A percentile compares a stretch with the other conserved stretches of the same genome.
Conservation (phyloP, 352 stramenopile genomes). For the Phytophthora pisi region DNA sequence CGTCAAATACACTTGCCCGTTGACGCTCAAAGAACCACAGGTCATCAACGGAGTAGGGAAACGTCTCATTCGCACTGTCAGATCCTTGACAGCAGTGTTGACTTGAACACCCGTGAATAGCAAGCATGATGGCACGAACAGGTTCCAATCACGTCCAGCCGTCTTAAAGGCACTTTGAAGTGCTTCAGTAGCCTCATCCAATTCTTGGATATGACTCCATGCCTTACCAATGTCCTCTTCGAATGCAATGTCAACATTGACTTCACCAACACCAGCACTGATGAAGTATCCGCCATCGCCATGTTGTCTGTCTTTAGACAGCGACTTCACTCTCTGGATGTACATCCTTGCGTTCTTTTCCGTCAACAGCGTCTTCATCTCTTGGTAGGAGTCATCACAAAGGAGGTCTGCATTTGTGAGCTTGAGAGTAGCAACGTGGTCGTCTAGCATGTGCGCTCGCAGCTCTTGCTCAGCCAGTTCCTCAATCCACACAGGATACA, state of each 20-base stretch:
- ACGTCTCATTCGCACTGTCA: slow-evolving; percentile 48
- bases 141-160: slow-evolving; percentile 17
- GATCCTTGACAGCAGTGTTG: slow-evolving; percentile 35
- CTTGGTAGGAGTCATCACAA: slow-evolving; percentile 38
- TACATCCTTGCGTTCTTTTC: slow-evolving; percentile 75
- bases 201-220: slow-evolving; percentile 34
- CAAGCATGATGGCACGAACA: slow-evolving; percentile 37
- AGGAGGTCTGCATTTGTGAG: slow-evolving; percentile 59
- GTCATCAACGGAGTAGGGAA: slow-evolving; percentile 57
- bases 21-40: slow-evolving; percentile 39
- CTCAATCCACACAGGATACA: slow-evolving; percentile 79
- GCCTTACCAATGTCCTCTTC: slow-evolving; percentile 37
- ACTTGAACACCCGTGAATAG: slow-evolving; percentile 41
- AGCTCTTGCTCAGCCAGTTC: slow-evolving; percentile 72
- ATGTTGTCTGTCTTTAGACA: slow-evolving; percentile 13
- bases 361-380: slow-evolving; percentile 52
- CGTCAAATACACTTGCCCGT: slow-evolving; percentile 44
- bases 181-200: slow-evolving; percentile 55
- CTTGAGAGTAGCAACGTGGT: slow-evolving; percentile 63
- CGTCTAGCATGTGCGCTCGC: slow-evolving; percentile 60
- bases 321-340: slow-evolving; percentile 53
- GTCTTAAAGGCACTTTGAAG: slow-evolving; percentile 35
- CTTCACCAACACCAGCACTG: slow-evolving; percentile 32
- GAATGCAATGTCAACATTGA: slow-evolving; percentile 48
- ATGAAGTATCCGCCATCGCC: slow-evolving; percentile 33